Conservation (phyloP, 768 basidiomycete species). For the Harrya chromipes region DNA sequence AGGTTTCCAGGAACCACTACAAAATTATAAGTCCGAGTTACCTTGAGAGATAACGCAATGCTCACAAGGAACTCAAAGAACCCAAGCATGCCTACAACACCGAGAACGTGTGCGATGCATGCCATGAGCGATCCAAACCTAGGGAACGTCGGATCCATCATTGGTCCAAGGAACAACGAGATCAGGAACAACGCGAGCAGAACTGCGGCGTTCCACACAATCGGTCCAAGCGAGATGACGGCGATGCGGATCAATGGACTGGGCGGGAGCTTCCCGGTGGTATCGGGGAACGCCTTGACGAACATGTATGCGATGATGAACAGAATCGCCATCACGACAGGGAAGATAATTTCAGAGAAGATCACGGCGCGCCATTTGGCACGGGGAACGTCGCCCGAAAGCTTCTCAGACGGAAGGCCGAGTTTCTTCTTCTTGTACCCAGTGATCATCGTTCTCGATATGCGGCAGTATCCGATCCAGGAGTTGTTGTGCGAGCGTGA, state of each 20-base stretch:
- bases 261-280: conserved; percentile 61
- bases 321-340: conserved; percentile 78
- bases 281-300: conserved; percentile 79
- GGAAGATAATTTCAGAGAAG: conserved; percentile 84
- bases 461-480: conserved; percentile 98
- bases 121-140: conserved; percentile 94
- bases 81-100: conserved; percentile 82
- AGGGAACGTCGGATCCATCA: conserved; percentile 79
- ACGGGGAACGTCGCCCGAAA: conserved; percentile 92
- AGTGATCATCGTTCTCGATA: conserved; percentile 97
- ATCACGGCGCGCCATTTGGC: conserved; percentile 91
- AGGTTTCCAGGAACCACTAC: conserved; percentile 92
- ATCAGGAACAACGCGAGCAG: conserved; percentile 85
- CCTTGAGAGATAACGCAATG: conserved; percentile 9
- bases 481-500: conserved; percentile 96
- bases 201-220: conserved; percentile 92
- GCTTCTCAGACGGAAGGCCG: conserved; percentile 95
- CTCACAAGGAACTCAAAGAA: conserved; percentile 96
- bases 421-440: conserved; percentile 99
- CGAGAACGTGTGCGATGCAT: conserved; percentile 78
- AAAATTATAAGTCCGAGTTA: conserved; percentile 12
- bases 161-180: conserved; percentile 90
- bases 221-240: conserved; percentile 89
- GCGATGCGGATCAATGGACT: conserved; percentile 91
- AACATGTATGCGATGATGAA: conserved; percentile 91